Evolutionary conservation across 768 basidiomycete genomes (phyloP).

Genomic region (Kwoniella heveanensis): DNA sequence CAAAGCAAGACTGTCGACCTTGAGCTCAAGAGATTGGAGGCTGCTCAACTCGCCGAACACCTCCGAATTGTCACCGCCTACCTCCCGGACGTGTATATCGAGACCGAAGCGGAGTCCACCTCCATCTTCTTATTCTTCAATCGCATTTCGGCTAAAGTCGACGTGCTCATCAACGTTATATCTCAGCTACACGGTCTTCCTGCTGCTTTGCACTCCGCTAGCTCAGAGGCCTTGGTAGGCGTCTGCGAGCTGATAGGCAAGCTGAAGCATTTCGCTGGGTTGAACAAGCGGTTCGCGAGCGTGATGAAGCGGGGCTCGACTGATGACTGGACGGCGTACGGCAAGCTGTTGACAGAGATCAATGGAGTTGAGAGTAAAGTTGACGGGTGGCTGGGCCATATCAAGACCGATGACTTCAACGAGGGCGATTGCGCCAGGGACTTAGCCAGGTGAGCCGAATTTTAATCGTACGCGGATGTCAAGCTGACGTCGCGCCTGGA

Average conservation of each 20-base stretch:
- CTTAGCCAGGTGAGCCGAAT: slow-evolving; percentile 70
- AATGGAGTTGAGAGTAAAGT: slow-evolving; percentile 85
- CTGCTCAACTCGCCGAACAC: slow-evolving; percentile 76
- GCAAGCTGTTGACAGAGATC: slow-evolving; percentile 79
- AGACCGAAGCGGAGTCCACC: slow-evolving; percentile 84
- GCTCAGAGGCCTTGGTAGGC: slow-evolving; percentile 83
- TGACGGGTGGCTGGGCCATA: slow-evolving; percentile 83
- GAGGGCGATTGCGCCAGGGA: slow-evolving; percentile 93
- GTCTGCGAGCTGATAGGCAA: slow-evolving; percentile 92
- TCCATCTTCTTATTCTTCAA: slow-evolving; percentile 91
- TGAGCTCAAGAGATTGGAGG: slow-evolving; percentile 82
- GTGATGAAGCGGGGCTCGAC: slow-evolving; percentile 78
- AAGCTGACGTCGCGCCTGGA: not conserved
- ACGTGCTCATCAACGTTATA: slow-evolving; percentile 79
- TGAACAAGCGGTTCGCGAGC: slow-evolving; percentile 87
- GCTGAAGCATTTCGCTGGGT: slow-evolving; percentile 73
- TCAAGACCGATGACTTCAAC: slow-evolving; percentile 84
- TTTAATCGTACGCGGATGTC: not conserved
- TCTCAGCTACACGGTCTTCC: slow-evolving; percentile 81
- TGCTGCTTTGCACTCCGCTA: slow-evolving; percentile 76
- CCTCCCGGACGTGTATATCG: slow-evolving; percentile 84
- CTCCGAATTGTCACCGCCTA: slow-evolving; percentile 84
- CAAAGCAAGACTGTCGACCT: slow-evolving; percentile 87
- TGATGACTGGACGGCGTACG: slow-evolving; percentile 80
- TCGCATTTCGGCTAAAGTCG: slow-evolving; percentile 79